A percentile compares a stretch with the other conserved stretches of the same genome.
Conservation (phyloP, 495 filamentous ascomycete species). For the Penicillium cataractarum region DNA sequence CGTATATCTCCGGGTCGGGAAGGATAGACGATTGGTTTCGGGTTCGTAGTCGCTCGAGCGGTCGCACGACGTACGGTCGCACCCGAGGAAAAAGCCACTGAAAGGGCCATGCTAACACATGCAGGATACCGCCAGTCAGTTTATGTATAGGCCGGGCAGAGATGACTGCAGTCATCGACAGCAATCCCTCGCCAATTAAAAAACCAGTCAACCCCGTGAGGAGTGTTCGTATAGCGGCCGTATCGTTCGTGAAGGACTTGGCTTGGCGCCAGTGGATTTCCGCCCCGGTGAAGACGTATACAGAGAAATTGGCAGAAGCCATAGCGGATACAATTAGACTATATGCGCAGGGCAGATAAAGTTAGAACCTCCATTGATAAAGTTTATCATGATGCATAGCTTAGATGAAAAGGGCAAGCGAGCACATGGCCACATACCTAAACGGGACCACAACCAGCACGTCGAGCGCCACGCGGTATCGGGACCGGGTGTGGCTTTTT, state of each 20-base stretch:
- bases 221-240: conserved; percentile 40
- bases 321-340: conserved; percentile 43
- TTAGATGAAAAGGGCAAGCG: not conserved
- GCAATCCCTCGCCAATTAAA: conserved; percentile 37
- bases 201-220: conserved; percentile 44
- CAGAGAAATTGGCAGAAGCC: conserved; percentile 41
- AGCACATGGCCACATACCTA: conserved; percentile 33
- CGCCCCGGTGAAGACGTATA: conserved; percentile 43
- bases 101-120: conserved; percentile 37
- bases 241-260: conserved; percentile 38
- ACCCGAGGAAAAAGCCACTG: conserved; percentile 25
- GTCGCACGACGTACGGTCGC: conserved; percentile 14
- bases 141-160: conserved; percentile 29
- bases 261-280: conserved; percentile 50
- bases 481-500: conserved; percentile 24
- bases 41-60: conserved; percentile 11
- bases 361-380: not conserved
- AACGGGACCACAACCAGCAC: conserved; percentile 36
- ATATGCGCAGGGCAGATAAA: not conserved
- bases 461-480: conserved; percentile 24
- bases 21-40: conserved; percentile 19
- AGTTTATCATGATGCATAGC: too few relatives aligned
- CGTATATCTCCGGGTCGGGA: conserved; percentile 36
- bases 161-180: conserved; percentile 34
- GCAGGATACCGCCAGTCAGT: conserved; percentile 33